Evolutionary conservation across 1,284 basidiomycete genomes (phyloP).

Genomic region (Termitomyces sp.): DNA sequence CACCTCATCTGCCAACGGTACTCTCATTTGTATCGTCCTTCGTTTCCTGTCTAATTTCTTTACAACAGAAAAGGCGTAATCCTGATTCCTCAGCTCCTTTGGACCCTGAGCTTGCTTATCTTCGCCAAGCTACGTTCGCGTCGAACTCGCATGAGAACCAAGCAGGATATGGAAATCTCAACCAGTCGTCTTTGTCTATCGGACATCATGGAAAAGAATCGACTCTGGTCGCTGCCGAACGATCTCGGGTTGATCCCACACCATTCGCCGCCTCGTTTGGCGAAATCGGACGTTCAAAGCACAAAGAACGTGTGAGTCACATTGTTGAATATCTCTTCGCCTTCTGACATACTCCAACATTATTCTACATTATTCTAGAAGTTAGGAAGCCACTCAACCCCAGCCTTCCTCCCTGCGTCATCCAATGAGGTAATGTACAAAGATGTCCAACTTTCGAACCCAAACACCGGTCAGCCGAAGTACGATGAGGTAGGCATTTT

Average conservation of each 20-base stretch:
- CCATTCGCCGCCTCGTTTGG: neutral
- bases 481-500: neutral
- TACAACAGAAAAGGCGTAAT: neutral
- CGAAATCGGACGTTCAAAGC: neutral
- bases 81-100: neutral
- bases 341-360: neutral
- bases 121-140: conserved; percentile 2
- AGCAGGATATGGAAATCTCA: neutral
- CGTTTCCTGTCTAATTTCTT: neutral
- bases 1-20: conserved; percentile 5
- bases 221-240: neutral
- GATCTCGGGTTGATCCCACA: neutral
- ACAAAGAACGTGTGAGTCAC: neutral
- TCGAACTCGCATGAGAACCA: conserved; percentile 11
- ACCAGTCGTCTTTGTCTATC: neutral
- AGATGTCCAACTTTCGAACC: neutral
- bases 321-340: neutral
- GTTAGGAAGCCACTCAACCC: neutral
- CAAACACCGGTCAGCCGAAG: neutral
- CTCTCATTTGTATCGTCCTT: neutral
- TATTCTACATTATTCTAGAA: too few relatives aligned
- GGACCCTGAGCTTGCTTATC: conserved; percentile 2
- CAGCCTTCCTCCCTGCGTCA: neutral
- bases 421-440: neutral
- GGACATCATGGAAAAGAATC: conserved; percentile 7